A percentile compares a stretch with the other conserved stretches of the same genome.
Conservation (phyloP, 371 early-diverging fungal species). For the Phascolomyces articulosus region DNA sequence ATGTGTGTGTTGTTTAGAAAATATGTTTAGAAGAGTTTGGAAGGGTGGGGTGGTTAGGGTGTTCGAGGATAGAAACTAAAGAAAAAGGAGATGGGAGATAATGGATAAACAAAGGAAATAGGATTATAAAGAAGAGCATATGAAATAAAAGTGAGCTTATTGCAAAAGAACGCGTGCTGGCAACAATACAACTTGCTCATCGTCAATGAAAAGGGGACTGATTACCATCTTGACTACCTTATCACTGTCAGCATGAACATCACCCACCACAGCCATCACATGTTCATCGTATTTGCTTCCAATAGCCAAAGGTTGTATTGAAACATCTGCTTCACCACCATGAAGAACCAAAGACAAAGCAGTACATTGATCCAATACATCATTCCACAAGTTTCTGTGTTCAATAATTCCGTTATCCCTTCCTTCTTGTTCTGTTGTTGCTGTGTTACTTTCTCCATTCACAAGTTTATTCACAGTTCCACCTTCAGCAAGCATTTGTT, state of each 20-base stretch:
- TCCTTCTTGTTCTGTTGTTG: neutral
- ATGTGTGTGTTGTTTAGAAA: neutral
- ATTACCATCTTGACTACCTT: slow-evolving; percentile 36
- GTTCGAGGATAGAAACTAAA: no score
- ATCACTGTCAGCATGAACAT: slow-evolving; percentile 28
- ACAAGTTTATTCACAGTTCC: neutral
- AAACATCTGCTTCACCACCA: slow-evolving; percentile 50
- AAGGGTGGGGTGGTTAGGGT: no score
- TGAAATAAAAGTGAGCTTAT: slow-evolving; percentile 13
- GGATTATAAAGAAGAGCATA: neutral
- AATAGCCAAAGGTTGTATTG: slow-evolving; percentile 32
- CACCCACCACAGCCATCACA: slow-evolving; percentile 45
- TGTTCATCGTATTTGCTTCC: slow-evolving; percentile 45
- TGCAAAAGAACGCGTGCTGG: slow-evolving; percentile 49
- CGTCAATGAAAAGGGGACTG: slow-evolving; percentile 50
- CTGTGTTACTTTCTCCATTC: neutral
- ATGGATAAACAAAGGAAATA: neutral
- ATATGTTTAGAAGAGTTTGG: no score
- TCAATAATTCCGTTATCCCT: slow-evolving; percentile 6
- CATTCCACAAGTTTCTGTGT: slow-evolving; percentile 35
- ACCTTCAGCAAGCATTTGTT: neutral
- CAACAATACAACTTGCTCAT: slow-evolving; percentile 41
- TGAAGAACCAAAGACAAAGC: slow-evolving; percentile 48
- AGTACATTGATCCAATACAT: slow-evolving; percentile 37
- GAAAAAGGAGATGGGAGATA: neutral